Percentiles rank a stretch among this genome's conserved stretches.
Evolutionary conservation across 2,329 filamentous ascomycete genomes (phyloP).

Genomic region (Fusarium dimerum): DNA sequence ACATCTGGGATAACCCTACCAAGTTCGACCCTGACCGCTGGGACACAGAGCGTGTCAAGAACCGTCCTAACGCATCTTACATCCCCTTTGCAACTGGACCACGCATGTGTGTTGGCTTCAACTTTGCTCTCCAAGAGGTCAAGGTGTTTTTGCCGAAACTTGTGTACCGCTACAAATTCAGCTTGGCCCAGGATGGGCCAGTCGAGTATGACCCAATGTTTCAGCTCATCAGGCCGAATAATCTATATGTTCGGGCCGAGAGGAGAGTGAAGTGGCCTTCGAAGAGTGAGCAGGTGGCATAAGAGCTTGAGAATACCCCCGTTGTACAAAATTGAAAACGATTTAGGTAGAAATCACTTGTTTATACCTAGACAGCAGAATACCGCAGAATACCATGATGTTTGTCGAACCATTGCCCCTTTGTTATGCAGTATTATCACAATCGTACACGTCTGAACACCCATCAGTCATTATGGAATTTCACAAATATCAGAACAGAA

Average conservation of each 20-base stretch:
- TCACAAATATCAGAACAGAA: too few relatives aligned
- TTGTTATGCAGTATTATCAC: too few relatives aligned
- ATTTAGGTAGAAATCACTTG: too few relatives aligned
- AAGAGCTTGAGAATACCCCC: too few relatives aligned
- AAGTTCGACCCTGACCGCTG: constrained; percentile 62
- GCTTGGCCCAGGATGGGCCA: constrained; percentile 46
- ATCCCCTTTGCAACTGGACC: constrained; percentile 60
- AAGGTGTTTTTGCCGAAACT: constrained; percentile 61
- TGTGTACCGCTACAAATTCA: constrained; percentile 59
- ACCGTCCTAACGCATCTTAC: constrained; percentile 52
- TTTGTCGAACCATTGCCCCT: too few relatives aligned
- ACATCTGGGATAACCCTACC: constrained; percentile 58
- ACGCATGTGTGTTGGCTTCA: constrained; percentile 64
- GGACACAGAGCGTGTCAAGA: constrained; percentile 55
- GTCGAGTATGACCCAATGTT: constrained; percentile 62
- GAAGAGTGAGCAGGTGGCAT: constrained; percentile 9
- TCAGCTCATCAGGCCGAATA: constrained; percentile 56
- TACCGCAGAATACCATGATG: too few relatives aligned
- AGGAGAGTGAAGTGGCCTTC: constrained; percentile 51
- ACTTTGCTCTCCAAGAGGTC: constrained; percentile 62
- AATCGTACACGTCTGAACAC: too few relatives aligned
- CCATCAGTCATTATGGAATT: too few relatives aligned
- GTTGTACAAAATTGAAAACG: too few relatives aligned
- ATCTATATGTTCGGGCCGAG: constrained; percentile 53
- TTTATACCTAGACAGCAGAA: too few relatives aligned